Evolutionary conservation across 1,139 yeast species (phyloP).

Genomic region (Kluyveromyces sp.): DNA sequence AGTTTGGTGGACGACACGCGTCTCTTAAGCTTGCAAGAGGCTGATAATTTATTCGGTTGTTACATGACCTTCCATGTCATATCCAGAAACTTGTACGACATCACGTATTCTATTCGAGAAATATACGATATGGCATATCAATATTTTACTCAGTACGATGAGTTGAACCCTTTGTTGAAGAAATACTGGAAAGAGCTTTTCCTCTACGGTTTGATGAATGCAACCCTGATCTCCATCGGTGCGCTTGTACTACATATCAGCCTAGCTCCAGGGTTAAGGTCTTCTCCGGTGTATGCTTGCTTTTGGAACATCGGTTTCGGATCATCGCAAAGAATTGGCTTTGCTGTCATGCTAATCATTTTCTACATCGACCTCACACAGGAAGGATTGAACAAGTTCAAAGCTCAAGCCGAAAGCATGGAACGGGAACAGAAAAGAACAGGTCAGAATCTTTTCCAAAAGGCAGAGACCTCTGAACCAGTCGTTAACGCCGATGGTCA

Average conservation of each 20-base stretch:
- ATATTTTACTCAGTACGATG: slow-evolving; percentile 2
- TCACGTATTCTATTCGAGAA: slow-evolving; percentile 1
- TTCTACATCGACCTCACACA: slow-evolving; percentile 2
- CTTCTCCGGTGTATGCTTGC: slow-evolving; percentile 5
- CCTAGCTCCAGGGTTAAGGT: slow-evolving; percentile 1
- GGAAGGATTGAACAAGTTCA: slow-evolving; percentile 2
- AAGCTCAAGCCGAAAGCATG: neutral
- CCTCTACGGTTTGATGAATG: slow-evolving; percentile 4
- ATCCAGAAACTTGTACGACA: neutral
- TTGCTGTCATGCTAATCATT: slow-evolving; percentile 3
- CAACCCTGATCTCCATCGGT: neutral
- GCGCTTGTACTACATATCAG: neutral
- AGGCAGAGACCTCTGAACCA: neutral
- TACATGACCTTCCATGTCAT: neutral
- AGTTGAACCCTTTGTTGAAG: slow-evolving; percentile 3
- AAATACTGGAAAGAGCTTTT: slow-evolving; percentile 5
- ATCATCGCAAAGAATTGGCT: slow-evolving; percentile 3
- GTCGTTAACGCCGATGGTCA: no score
- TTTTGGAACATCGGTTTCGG: slow-evolving; percentile 7
- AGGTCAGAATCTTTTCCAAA: neutral
- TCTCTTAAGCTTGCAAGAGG: neutral
- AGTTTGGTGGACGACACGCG: neutral
- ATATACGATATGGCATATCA: slow-evolving; percentile 2
- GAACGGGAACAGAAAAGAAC: neutral
- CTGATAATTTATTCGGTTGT: slow-evolving; percentile 5